Conservation (phyloP, 371 early-diverging fungal species). For the Umbelopsis sp. region DNA sequence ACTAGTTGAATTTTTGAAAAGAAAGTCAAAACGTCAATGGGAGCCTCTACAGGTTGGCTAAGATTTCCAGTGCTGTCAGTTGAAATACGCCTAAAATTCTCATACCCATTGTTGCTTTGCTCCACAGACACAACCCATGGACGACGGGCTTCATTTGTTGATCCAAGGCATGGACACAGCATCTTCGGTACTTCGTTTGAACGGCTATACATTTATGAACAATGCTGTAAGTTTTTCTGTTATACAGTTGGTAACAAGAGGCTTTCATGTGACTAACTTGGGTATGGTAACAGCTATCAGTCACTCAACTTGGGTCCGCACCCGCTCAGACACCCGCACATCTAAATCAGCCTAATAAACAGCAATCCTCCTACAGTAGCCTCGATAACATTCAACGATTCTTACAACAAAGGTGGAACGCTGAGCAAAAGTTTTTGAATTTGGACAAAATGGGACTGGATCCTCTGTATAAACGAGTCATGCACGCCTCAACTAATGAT, state of each 20-base stretch:
- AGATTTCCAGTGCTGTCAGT: neutral
- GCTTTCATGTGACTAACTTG: neutral
- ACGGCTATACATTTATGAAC: slow-evolving; percentile 49
- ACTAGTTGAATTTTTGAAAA: slow-evolving; percentile 39
- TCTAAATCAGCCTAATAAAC: slow-evolving; percentile 29
- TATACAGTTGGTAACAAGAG: slow-evolving; percentile 3
- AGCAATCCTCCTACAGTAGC: slow-evolving; percentile 16
- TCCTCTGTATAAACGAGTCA: slow-evolving; percentile 53
- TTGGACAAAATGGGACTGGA: slow-evolving; percentile 56
- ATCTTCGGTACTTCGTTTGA: slow-evolving; percentile 39
- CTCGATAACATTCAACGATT: slow-evolving; percentile 50
- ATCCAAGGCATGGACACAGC: slow-evolving; percentile 43
- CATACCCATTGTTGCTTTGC: neutral
- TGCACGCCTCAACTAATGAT: slow-evolving; percentile 41
- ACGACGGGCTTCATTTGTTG: slow-evolving; percentile 38
- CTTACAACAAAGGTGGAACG: slow-evolving; percentile 52
- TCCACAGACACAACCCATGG: slow-evolving; percentile 22
- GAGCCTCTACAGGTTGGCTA: slow-evolving; percentile 37
- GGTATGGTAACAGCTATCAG: slow-evolving; percentile 19
- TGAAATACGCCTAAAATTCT: neutral
- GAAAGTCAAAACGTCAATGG: slow-evolving; percentile 48
- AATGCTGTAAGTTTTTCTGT: slow-evolving; percentile 29
- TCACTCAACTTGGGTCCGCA: slow-evolving; percentile 24
- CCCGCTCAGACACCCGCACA: neutral
- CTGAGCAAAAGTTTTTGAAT: slow-evolving; percentile 47